phyloP scores from a whole-genome alignment of 495 filamentous ascomycete species.

The Evernia prunastri region DNA sequence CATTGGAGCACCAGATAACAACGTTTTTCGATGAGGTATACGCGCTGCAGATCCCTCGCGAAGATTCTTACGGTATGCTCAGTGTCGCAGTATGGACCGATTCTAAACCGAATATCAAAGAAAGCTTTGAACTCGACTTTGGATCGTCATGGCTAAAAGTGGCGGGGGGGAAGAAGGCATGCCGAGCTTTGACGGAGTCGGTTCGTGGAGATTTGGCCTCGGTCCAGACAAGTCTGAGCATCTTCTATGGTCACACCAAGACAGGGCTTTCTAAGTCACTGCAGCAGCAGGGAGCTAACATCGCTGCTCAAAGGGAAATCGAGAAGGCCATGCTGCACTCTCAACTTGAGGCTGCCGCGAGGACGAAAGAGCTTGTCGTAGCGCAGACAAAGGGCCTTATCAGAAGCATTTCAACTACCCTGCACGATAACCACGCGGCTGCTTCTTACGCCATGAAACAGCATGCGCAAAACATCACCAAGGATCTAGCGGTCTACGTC shows the following conservation, averaged over 20 bases:
- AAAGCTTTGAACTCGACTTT: slow-evolving; percentile 52
- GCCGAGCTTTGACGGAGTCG: slow-evolving; percentile 37
- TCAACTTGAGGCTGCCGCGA: slow-evolving; percentile 14
- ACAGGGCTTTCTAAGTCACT: slow-evolving; percentile 46
- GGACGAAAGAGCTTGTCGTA: slow-evolving; percentile 14
- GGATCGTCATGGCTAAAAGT: slow-evolving; percentile 58
- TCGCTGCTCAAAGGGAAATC: not conserved
- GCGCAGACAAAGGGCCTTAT: slow-evolving; percentile 16
- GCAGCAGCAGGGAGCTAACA: slow-evolving; percentile 42
- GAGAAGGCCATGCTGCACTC: slow-evolving; percentile 8
- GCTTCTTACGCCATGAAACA: slow-evolving; percentile 10
- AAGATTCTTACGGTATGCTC: slow-evolving; percentile 53
- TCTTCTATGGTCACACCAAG: slow-evolving; percentile 41
- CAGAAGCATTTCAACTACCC: slow-evolving; percentile 5
- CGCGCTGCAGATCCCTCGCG: slow-evolving; percentile 48
- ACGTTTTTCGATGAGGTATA: slow-evolving; percentile 54
- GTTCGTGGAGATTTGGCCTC: slow-evolving; percentile 39
- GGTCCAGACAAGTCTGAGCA: slow-evolving; percentile 39
- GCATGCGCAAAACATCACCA: slow-evolving; percentile 4
- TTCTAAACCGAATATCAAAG: slow-evolving; percentile 46
- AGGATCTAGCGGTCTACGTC: slow-evolving; percentile 9
- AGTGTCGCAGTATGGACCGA: slow-evolving; percentile 51
- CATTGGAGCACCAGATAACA: slow-evolving; percentile 45
- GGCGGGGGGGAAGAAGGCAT: slow-evolving; percentile 50
- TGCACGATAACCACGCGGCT: slow-evolving; percentile 5